Conservation (phyloP, 1,139 yeast genomes). For the Geotrichum candidum region DNA sequence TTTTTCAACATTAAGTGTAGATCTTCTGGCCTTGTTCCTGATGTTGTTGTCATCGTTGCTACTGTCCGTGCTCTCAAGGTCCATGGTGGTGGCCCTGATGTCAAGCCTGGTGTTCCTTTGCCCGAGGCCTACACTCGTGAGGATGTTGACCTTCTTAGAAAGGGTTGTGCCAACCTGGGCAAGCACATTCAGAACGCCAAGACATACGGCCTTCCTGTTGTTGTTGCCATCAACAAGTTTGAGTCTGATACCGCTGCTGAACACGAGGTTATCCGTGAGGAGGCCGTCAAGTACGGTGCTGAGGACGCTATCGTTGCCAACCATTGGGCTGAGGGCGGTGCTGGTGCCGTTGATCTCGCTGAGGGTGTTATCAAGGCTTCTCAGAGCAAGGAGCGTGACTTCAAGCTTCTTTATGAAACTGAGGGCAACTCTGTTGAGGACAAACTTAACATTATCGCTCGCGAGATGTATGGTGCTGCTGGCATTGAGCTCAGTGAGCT, state of each 20-base stretch:
- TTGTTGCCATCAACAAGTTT: conserved; percentile 93
- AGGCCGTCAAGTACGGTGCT: conserved; percentile 91
- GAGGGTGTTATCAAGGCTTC: conserved; percentile 76
- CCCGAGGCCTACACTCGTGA: conserved; percentile 83
- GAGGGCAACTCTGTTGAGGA: conserved; percentile 67
- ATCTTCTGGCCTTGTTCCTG: conserved; percentile 85
- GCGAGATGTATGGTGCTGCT: conserved; percentile 90
- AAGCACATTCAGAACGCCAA: conserved; percentile 88
- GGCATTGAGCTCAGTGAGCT: conserved; percentile 80
- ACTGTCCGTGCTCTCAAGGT: conserved; percentile 95
- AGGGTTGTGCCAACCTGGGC: conserved; percentile 84
- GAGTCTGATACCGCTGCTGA: conserved; percentile 78
- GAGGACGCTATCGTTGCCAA: conserved; percentile 86
- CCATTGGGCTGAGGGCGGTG: conserved; percentile 98
- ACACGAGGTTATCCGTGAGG: conserved; percentile 76
- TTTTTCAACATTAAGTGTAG: conserved; percentile 95
- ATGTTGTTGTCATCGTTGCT: conserved; percentile 90
- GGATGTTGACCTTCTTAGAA: conserved; percentile 73
- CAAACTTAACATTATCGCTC: conserved; percentile 77
- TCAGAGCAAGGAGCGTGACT: conserved; percentile 46
- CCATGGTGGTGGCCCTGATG: conserved; percentile 98
- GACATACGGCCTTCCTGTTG: conserved; percentile 85
- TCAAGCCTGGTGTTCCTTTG: conserved; percentile 88
- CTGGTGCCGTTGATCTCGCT: conserved; percentile 86
- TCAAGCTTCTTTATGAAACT: conserved; percentile 69